Evolutionary conservation across 441 rosid genomes (phyloP), one percentile per base, ranked within the genome.

Genomic region (Populus trichocarpa): DNA sequence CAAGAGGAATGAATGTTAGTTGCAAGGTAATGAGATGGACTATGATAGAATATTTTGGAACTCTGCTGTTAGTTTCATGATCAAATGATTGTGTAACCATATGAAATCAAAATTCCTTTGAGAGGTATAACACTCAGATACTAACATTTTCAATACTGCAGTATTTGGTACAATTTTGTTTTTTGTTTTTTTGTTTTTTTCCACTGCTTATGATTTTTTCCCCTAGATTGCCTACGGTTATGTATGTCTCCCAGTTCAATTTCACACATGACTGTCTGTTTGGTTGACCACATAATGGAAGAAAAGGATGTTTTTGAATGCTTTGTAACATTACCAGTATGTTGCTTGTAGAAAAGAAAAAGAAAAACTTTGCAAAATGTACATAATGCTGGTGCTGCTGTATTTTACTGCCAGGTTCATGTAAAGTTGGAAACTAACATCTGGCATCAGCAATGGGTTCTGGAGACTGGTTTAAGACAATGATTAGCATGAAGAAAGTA

Each of bases 401-500:
- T 23, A n/a, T 75, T 59, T 77, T 28, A 23, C 67, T 78, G n/a
- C 53, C 86, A 85, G 90, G 83, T 71, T 78, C 72, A 66, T 83
- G 82, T 75, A 75, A 35, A 71, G 70, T 83, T 78, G 77, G 74
- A 71, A 66, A 42, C 76, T 72, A 67, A 81, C 57, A 22, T 67
- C 70, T 69, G 74, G 36, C 63, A 7, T 77, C 76, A 73, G 73
- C 42, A 81, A 93, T 91, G 96, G 96, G 91, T 73, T 91, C 97
- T 82, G 92, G 95, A 59, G 89, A 88, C 80, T 88, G 96, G 90
- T 83, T 95, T 64, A 92, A 89, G 86, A 84, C 93, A 13, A 83
- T 95, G 63, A 85, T 91, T 71, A 85, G 85, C 80, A 76, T 69
- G 22, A 95, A 91, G 90, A 91, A 80, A 78, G 90, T 75, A 67